Evolutionary conservation across 139 green algal genomes (phyloP).

Genomic region (Chlorokybus atmophyticus): DNA sequence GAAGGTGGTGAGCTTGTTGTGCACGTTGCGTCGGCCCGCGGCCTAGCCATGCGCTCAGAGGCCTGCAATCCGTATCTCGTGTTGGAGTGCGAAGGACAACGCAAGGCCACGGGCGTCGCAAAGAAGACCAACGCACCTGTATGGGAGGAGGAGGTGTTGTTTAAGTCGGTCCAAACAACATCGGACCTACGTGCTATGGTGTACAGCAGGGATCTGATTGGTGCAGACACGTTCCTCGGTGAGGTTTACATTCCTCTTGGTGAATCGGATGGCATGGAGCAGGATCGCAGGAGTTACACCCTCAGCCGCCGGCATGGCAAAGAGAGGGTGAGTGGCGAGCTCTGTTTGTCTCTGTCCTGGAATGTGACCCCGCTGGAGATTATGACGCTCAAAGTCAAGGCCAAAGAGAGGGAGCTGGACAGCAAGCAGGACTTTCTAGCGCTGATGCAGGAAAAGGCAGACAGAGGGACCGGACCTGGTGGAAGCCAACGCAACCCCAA

Average conservation of each 20-base stretch:
- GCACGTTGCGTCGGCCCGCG: background rate
- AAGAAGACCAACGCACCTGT: background rate
- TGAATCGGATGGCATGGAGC: background rate
- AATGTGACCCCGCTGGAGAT: background rate
- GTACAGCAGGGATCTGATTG: slow-evolving; percentile 1
- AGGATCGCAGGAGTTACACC: slow-evolving; percentile 1
- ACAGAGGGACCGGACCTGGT: too few species aligned
- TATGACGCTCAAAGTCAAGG: slow-evolving; percentile 2
- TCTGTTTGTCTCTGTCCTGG: background rate
- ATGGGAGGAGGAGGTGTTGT: slow-evolving; percentile 4
- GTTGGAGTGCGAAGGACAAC: slow-evolving; percentile 1
- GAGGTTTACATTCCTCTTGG: slow-evolving; percentile 10
- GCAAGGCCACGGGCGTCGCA: background rate
- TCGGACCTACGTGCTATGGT: background rate
- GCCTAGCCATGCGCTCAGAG: background rate
- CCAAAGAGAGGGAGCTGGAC: background rate
- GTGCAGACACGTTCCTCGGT: slow-evolving; percentile 6
- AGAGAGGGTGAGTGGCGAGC: background rate
- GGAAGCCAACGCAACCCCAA: too few species aligned
- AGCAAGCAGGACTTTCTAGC: slow-evolving; percentile 4
- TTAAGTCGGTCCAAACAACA: background rate
- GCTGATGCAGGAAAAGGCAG: background rate
- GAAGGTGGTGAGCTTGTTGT: background rate
- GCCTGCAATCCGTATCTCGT: slow-evolving; percentile 1
- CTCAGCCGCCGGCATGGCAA: slow-evolving; percentile 7